Evolutionary conservation across 306 rosid genomes (phyloP).

Genomic region (Cicer judaicum): DNA sequence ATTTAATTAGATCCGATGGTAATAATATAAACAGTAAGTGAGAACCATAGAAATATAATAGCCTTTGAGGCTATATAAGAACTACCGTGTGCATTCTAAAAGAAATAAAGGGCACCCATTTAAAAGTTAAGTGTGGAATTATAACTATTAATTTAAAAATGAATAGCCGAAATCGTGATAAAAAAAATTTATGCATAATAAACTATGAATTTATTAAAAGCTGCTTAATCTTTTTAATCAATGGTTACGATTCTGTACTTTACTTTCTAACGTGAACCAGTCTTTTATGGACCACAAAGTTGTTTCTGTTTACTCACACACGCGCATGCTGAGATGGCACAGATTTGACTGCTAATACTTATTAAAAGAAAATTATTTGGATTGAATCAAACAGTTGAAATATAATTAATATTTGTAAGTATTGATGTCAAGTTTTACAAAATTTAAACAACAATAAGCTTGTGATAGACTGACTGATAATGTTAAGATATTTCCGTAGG

Average conservation of each 20-base stretch:
- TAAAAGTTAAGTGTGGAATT: neutral
- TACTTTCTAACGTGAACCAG: neutral
- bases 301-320: neutral
- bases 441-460: neutral
- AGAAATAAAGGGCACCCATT: neutral
- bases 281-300: neutral
- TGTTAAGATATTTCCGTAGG: slow-evolving; percentile 23
- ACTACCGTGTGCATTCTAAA: slow-evolving; percentile 11
- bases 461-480: neutral
- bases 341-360: neutral
- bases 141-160: neutral
- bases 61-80: slow-evolving; percentile 21
- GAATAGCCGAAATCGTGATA: neutral
- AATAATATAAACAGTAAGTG: neutral
- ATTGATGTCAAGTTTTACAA: slow-evolving; percentile 2
- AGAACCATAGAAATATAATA: neutral
- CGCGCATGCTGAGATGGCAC: neutral
- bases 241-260: neutral
- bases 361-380: neutral
- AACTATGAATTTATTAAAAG: neutral
- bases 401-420: neutral
- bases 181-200: neutral
- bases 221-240: neutral
- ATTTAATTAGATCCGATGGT: slow-evolving; percentile 28
- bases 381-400: neutral